phyloP scores from a whole-genome alignment of 225 moss, liverwort and hornwort species.

The Asterella californica region DNA sequence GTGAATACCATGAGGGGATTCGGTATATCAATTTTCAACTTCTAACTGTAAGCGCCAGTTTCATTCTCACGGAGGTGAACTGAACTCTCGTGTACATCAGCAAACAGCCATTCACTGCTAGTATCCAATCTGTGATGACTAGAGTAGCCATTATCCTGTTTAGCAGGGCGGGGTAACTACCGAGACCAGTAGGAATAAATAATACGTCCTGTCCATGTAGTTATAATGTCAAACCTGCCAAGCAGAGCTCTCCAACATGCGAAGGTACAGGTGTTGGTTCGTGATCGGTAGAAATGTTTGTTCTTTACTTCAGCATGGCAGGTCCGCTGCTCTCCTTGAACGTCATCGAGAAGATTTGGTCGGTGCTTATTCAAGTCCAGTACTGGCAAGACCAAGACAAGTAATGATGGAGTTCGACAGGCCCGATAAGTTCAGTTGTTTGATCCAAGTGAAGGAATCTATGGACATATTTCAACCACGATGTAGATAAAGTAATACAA shows the following conservation, averaged over 20 bases:
- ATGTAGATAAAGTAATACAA: too few species aligned
- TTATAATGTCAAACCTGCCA: not conserved
- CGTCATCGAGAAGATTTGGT: not conserved
- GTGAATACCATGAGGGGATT: too few species aligned
- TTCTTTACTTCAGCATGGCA: too few species aligned
- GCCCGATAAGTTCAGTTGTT: too few species aligned
- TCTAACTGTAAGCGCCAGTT: too few species aligned
- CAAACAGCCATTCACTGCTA: not conserved
- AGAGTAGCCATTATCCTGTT: not conserved
- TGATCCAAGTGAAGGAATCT: too few species aligned
- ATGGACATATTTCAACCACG: too few species aligned
- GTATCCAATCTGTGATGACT: not conserved
- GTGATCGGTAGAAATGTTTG: too few species aligned
- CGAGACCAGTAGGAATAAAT: not conserved
- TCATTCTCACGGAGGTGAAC: not conserved
- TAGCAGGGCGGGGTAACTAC: not conserved
- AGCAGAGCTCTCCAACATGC: not conserved
- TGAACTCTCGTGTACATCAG: not conserved
- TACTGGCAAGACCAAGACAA: too few species aligned
- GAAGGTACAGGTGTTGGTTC: not conserved
- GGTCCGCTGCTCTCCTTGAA: not conserved
- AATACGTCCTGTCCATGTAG: not conserved
- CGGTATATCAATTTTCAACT: too few species aligned
- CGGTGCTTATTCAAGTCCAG: not conserved
- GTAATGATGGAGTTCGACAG: too few species aligned